Evolutionary conservation across 352 stramenopile species (phyloP).

Genomic region (Blastocystis sp.): DNA sequence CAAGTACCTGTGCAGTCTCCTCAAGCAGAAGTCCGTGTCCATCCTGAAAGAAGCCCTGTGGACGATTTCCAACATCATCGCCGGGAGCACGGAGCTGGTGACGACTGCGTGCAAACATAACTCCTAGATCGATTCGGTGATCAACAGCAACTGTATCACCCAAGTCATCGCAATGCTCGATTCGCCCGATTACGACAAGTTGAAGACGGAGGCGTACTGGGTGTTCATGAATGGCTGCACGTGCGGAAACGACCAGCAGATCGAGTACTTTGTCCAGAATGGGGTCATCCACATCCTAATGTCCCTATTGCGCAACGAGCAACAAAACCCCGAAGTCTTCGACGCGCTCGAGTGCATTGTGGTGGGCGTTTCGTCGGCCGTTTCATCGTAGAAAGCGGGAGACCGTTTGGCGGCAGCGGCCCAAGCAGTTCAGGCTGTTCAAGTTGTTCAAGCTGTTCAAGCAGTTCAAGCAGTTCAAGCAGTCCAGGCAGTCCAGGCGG

Average conservation of each 20-base stretch:
- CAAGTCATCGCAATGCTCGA: not conserved
- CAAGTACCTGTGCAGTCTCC: constrained; percentile 84
- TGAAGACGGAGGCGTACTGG: constrained; percentile 95
- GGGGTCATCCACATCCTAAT: constrained; percentile 79
- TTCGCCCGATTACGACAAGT: constrained; percentile 86
- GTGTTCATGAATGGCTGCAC: constrained; percentile 95
- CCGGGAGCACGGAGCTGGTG: constrained; percentile 93
- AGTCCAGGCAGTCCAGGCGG: too few species aligned
- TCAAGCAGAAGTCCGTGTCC: constrained; percentile 90
- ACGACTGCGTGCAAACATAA: constrained; percentile 87
- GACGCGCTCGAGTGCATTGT: constrained; percentile 29
- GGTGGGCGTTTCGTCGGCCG: not conserved
- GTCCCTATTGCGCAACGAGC: constrained; percentile 83
- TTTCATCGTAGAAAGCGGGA: not conserved
- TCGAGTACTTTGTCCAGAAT: constrained; percentile 79
- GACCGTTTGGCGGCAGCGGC: not conserved
- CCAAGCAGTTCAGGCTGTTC: too few species aligned
- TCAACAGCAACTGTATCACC: constrained; percentile 28
- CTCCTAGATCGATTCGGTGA: constrained; percentile 78
- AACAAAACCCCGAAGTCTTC: constrained; percentile 10
- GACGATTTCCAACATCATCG: constrained; percentile 95
- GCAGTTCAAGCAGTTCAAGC: too few species aligned
- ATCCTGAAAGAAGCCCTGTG: constrained; percentile 95
- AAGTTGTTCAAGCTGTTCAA: too few species aligned
- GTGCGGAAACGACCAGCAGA: constrained; percentile 91